Conservation (phyloP, 2,329 filamentous ascomycete species). For the Neonectria punicea region DNA sequence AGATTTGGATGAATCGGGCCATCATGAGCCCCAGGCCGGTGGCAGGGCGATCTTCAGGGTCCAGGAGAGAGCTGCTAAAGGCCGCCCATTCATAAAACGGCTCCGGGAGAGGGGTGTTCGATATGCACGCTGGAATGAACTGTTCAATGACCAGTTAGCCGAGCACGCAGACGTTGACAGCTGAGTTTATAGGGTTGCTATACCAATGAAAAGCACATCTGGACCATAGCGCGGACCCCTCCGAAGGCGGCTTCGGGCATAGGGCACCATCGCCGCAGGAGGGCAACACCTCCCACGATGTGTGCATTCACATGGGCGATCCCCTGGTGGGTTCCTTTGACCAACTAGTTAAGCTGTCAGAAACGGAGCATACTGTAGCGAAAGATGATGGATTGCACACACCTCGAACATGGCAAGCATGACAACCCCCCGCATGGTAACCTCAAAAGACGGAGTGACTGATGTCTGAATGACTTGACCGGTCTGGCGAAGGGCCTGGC, state of each 20-base stretch:
- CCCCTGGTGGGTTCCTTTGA: constrained; percentile 58
- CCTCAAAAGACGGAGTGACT: constrained; percentile 50
- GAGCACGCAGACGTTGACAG: neutral
- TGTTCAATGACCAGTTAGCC: constrained; percentile 35
- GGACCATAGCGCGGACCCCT: constrained; percentile 63
- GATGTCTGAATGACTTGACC: constrained; percentile 53
- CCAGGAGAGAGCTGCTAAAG: constrained; percentile 49
- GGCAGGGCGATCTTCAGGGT: constrained; percentile 51
- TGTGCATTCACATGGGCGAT: constrained; percentile 66
- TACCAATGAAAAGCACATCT: constrained; percentile 68
- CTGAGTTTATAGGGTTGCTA: constrained; percentile 22
- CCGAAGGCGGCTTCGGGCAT: constrained; percentile 51
- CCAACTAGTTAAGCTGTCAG: constrained; percentile 48
- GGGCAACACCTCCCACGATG: constrained; percentile 67
- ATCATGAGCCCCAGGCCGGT: constrained; percentile 55
- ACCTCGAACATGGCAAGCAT: constrained; percentile 72
- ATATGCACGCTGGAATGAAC: constrained; percentile 58
- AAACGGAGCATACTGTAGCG: constrained; percentile 1
- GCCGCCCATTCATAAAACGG: constrained; percentile 57
- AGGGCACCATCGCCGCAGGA: constrained; percentile 61
- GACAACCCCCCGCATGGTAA: constrained; percentile 63
- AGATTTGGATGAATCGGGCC: constrained; percentile 53
- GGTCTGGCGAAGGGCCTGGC: constrained; percentile 61
- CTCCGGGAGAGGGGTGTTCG: constrained; percentile 52
- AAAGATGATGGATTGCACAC: constrained; percentile 33